phyloP scores from a whole-genome alignment of 768 basidiomycete species.

The Boletus rubescentipes region DNA sequence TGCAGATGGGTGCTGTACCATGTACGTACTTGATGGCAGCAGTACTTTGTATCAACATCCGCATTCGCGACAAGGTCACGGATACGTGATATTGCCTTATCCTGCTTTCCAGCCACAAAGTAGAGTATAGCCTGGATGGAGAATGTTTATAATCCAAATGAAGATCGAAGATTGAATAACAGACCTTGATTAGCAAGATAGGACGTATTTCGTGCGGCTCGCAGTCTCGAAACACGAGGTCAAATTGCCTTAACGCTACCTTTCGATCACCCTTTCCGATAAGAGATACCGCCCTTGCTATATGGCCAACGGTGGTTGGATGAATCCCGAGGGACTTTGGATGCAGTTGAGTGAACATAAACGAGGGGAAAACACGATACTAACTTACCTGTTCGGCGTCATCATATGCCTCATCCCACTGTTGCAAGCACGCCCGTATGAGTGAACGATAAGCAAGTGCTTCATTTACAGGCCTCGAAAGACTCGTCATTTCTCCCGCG shows the following conservation, averaged over 20 bases:
- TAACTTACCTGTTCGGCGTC: no score
- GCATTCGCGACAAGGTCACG: neutral
- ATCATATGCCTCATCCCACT: no score
- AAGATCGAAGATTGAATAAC: neutral
- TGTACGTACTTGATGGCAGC: neutral
- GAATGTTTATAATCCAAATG: neutral
- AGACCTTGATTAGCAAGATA: neutral
- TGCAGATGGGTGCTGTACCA: neutral
- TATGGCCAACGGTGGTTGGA: neutral
- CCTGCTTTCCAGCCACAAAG: no score
- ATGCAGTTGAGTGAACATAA: neutral
- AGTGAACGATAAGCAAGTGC: no score
- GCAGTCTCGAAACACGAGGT: neutral
- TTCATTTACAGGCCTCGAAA: no score
- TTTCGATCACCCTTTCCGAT: neutral
- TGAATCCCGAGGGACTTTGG: neutral
- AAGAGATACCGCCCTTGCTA: neutral
- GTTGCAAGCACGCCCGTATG: no score
- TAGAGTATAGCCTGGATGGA: neutral
- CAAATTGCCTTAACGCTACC: neutral
- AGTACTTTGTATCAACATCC: neutral
- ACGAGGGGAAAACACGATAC: neutral
- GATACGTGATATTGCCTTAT: no score
- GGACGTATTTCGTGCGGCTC: neutral
- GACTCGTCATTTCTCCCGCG: neutral